Conservation (phyloP, 2,329 filamentous ascomycete species). For the Chaetomiaceae sp. region DNA sequence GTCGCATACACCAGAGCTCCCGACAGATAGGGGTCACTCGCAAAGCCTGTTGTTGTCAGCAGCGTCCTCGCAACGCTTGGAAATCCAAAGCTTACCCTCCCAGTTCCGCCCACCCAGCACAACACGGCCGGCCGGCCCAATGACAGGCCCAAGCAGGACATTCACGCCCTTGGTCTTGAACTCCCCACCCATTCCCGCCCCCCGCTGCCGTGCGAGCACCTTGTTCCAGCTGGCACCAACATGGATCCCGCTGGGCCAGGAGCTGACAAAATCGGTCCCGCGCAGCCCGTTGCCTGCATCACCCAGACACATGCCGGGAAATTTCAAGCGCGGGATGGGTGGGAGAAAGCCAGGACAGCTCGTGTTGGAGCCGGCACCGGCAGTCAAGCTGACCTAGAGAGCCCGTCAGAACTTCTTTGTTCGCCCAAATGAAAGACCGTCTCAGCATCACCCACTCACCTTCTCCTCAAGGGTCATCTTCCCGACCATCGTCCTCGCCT, state of each 20-base stretch:
- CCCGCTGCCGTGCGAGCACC: conserved; percentile 61
- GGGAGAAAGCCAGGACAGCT: conserved; percentile 45
- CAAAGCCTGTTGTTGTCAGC: conserved; percentile 29
- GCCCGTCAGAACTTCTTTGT: neutral
- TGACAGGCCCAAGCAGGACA: conserved; percentile 71
- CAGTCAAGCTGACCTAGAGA: conserved; percentile 61
- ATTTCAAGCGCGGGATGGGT: conserved; percentile 35
- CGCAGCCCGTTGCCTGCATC: conserved; percentile 43
- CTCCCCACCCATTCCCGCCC: conserved; percentile 69
- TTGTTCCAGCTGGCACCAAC: conserved; percentile 62
- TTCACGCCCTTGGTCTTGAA: conserved; percentile 74
- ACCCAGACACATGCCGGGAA: conserved; percentile 41
- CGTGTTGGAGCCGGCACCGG: conserved; percentile 56
- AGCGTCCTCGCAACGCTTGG: neutral
- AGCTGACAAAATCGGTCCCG: conserved; percentile 39
- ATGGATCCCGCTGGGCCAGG: conserved; percentile 39
- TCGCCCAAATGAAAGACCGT: neutral
- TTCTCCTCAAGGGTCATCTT: conserved; percentile 74
- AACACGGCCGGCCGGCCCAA: conserved; percentile 59
- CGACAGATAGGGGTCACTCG: conserved; percentile 58
- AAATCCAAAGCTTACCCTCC: conserved; percentile 32
- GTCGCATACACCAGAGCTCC: conserved; percentile 45
- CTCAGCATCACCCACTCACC: conserved; percentile 31
- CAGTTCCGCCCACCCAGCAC: conserved; percentile 60
- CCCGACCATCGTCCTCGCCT: conserved; percentile 63